phyloP scores from a whole-genome alignment of 1,139 yeast genomes.

The Yamadazyma epiphylla region DNA sequence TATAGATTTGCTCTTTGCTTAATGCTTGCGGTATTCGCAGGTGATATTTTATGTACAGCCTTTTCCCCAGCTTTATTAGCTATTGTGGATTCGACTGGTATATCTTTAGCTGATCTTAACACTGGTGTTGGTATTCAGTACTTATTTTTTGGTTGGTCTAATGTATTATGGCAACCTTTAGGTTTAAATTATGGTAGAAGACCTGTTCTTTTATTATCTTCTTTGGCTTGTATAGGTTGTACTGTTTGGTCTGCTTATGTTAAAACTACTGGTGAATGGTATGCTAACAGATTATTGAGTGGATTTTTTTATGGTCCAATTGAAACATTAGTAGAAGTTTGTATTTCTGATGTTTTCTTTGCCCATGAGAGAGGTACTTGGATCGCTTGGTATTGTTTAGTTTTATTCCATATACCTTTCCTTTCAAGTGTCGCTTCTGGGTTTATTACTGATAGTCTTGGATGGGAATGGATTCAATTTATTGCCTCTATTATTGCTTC shows the following conservation, averaged over 20 bases:
- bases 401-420: constrained; percentile 39
- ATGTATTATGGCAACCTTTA: constrained; percentile 13
- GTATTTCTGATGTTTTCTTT: constrained; percentile 47
- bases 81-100: constrained; percentile 13
- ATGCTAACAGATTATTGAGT: constrained; percentile 36
- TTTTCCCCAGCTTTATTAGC: constrained; percentile 9
- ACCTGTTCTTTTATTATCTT: constrained; percentile 39
- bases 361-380: constrained; percentile 50
- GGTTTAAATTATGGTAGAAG: constrained; percentile 42
- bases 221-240: constrained; percentile 23
- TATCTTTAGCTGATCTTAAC: constrained; percentile 21
- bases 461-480: constrained; percentile 43
- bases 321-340: constrained; percentile 52
- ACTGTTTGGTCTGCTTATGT: constrained; percentile 43
- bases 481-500: constrained; percentile 11
- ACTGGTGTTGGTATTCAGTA: constrained; percentile 29
- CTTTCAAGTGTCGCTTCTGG: constrained; percentile 49
- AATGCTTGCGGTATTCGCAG: constrained; percentile 11
- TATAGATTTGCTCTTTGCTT: constrained; percentile 13
- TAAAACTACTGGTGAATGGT: constrained; percentile 36
- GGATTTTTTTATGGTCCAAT: constrained; percentile 53
- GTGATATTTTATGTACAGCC: constrained; percentile 9
- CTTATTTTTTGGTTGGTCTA: constrained; percentile 26
- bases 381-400: constrained; percentile 36
- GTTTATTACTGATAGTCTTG: constrained; percentile 40